phyloP scores from a whole-genome alignment of 106 monocot species.

The Allium sativum region DNA sequence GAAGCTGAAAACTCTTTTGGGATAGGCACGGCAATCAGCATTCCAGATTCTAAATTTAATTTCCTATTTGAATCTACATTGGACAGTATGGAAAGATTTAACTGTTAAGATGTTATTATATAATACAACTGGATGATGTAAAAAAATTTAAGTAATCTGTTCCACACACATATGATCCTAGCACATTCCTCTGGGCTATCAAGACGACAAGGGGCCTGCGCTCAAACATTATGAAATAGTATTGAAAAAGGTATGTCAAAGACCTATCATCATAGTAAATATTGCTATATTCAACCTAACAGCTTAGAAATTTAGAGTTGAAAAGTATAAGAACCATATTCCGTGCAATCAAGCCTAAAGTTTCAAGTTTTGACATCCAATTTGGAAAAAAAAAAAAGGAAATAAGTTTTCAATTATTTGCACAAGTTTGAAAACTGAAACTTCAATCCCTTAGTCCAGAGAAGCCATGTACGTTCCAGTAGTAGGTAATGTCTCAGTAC shows the following conservation, averaged over 20 bases:
- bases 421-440: too few species aligned
- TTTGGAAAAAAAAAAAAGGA: too few species aligned
- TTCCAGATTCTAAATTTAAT: slow-evolving; percentile 58
- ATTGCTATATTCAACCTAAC: too few species aligned
- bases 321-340: too few species aligned
- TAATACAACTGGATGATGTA: not conserved
- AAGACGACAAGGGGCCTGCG: slow-evolving; percentile 75
- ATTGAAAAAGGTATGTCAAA: too few species aligned
- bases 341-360: too few species aligned
- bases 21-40: slow-evolving; percentile 88
- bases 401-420: too few species aligned
- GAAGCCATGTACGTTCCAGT: too few species aligned
- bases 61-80: slow-evolving; percentile 66
- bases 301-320: too few species aligned
- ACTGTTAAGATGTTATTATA: slow-evolving; percentile 1
- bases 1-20: slow-evolving; percentile 74
- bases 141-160: slow-evolving; percentile 1
- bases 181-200: slow-evolving; percentile 86
- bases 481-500: not conserved
- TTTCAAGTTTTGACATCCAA: too few species aligned
- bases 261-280: too few species aligned
- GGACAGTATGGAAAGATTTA: slow-evolving; percentile 2
- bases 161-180: slow-evolving; percentile 56
- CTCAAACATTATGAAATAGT: not conserved
- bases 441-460: too few species aligned